Conservation (phyloP, 345 rosid genomes). For the Erodium maritimum region DNA sequence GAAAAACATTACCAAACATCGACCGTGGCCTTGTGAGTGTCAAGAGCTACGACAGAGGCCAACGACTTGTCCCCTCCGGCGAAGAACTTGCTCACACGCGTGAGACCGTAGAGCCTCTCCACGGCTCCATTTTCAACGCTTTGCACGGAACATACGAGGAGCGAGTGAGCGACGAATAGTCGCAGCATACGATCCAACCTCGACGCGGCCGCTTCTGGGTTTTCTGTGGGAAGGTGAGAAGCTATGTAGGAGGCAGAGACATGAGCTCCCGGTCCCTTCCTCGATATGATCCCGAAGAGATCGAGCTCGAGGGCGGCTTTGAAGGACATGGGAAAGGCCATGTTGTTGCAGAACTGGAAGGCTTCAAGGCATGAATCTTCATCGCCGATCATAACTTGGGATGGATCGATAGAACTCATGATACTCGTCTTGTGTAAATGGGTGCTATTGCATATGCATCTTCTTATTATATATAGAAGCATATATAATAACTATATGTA, state of each 20-base stretch:
- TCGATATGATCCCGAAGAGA: too few relatives aligned
- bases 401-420: too few relatives aligned
- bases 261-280: too few relatives aligned
- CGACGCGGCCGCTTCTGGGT: neutral
- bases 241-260: slow-evolving; percentile 4
- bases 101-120: slow-evolving; percentile 6
- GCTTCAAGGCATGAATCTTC: too few relatives aligned
- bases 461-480: too few relatives aligned
- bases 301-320: slow-evolving; percentile 7
- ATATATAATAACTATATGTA: too few relatives aligned
- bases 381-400: too few relatives aligned
- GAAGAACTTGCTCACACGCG: slow-evolving; percentile 4
- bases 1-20: slow-evolving; percentile 4
- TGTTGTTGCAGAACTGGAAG: too few relatives aligned
- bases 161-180: slow-evolving; percentile 2
- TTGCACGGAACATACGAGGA: slow-evolving; percentile 2
- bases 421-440: too few relatives aligned
- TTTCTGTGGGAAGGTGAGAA: neutral
- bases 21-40: neutral
- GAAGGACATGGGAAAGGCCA: slow-evolving; percentile 9
- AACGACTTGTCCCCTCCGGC: neutral
- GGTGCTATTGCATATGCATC: too few relatives aligned
- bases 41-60: neutral
- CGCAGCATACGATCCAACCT: slow-evolving; percentile 9
- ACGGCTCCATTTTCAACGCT: neutral